Evolutionary conservation across 805 yeast genomes (phyloP), one percentile per base, ranked within the genome.

Genomic region (Pichia phayaonensis): DNA sequence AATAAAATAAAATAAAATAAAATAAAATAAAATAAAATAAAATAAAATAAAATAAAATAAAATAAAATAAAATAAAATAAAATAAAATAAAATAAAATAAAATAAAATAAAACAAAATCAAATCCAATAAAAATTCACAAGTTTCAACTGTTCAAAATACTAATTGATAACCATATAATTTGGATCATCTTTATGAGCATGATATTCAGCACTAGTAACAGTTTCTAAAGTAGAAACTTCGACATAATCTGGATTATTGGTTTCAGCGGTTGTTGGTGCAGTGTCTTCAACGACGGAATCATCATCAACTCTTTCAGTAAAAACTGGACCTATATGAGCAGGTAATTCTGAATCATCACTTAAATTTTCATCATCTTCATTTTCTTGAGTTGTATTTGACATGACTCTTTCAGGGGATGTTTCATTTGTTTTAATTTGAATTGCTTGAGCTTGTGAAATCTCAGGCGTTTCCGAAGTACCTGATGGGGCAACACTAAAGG

Each of bases 191-290:
- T 67, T 69, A 67, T 78, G 59, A 7, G 65, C 63, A 46, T 71
- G 73, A 58, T 58, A 79, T 54, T 78, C 83, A 21, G 51, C 61
- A 54, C 76, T 76, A 34, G 72, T 69, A 29, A 79, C 74, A 38
- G 79, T 78, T 60, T 76, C 80, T 56, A 76, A 74, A 8, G 70
- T 63, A 22, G 62, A 58, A 43, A 66, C 70, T 43, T 69, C 72
- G 22, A 58, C 65, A 45, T 55, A 64, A 36, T 51, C 55, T 24
- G 34, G 47, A 15, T 47, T 22, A n/a, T 22, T 59, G 13, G 47
- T 38, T 1, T 45, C 50, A 6, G 34, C 49, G n/a, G 46, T 43
- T 21, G 49, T 29, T 18, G 54, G 42, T 34, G 45, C 45, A 11
- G 48, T 40, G 12, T 46, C 49, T 23, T 18, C 31, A 8, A 11